These are phyloP conservation scores for Salvia splendens DNA, from an alignment of 257 asterid genomes.

Conservation along the genomic window DNA sequence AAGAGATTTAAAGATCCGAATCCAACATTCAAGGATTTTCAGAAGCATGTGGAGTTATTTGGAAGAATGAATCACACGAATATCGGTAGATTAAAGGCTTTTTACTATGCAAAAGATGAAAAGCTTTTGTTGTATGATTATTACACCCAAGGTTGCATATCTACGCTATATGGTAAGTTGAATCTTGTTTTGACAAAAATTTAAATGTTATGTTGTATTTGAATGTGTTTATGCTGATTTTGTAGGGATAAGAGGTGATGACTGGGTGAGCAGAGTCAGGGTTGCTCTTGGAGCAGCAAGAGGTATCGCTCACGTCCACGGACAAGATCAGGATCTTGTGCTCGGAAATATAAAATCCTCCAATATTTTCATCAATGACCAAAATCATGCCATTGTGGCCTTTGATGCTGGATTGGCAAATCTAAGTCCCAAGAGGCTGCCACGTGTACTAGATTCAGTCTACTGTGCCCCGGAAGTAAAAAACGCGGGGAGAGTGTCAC, in stretches of 20 bases:
- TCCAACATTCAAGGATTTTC: constrained; percentile 21
- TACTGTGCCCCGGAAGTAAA: constrained; percentile 40
- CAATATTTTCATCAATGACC: constrained; percentile 35
- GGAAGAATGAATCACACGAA: constrained; percentile 37
- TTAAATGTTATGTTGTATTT: too few relatives aligned
- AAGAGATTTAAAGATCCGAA: constrained; percentile 30
- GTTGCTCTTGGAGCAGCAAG: constrained; percentile 45
- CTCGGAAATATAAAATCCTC: constrained; percentile 46
- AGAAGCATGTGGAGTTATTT: constrained; percentile 27
- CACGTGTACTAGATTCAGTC: not conserved
- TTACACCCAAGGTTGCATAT: constrained; percentile 27
- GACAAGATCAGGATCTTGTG: constrained; percentile 25
- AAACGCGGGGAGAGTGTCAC: constrained; percentile 23
- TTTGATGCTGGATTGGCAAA: constrained; percentile 35
- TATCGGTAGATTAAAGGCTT: constrained; percentile 35
- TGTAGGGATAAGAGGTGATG: constrained; percentile 26
- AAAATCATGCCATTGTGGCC: constrained; percentile 25
- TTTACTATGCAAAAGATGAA: constrained; percentile 23
- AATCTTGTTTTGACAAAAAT: not conserved
- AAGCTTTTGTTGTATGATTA: constrained; percentile 41
- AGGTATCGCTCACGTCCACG: constrained; percentile 42
- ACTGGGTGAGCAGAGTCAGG: constrained; percentile 35
- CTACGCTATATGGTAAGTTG: constrained; percentile 35
- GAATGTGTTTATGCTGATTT: too few relatives aligned
- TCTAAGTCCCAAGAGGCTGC: not conserved